Conservation (phyloP, 1,139 yeast species). For the Geotrichum fermentans region DNA sequence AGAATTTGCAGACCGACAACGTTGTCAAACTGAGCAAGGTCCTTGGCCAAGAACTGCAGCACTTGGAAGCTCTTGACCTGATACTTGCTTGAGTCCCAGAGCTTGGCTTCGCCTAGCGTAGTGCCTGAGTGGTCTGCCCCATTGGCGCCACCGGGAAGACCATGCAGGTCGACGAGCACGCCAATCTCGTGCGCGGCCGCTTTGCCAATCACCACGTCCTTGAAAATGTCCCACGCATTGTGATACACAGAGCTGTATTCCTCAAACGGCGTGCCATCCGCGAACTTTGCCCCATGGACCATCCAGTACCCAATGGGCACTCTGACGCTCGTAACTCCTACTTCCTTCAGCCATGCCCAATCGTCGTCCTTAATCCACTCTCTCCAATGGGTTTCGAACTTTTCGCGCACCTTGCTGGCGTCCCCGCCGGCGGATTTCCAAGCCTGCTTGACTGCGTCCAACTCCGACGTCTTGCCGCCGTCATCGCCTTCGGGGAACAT, state of each 20-base stretch:
- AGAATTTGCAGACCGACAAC: constrained; percentile 78
- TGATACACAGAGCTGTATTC: constrained; percentile 52
- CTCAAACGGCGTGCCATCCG: constrained; percentile 59
- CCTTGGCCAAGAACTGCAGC: constrained; percentile 58
- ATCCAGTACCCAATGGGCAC: constrained; percentile 93
- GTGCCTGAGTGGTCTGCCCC: constrained; percentile 81
- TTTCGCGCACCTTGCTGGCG: constrained; percentile 46
- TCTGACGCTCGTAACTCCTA: constrained; percentile 70
- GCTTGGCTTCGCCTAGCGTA: constrained; percentile 51
- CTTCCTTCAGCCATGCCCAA: constrained; percentile 67
- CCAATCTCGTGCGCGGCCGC: constrained; percentile 60
- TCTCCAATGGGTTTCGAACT: constrained; percentile 66
- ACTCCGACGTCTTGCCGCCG: constrained; percentile 53
- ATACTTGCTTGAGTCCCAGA: constrained; percentile 50
- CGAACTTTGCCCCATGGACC: constrained; percentile 57
- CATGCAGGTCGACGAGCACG: constrained; percentile 80
- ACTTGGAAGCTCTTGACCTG: constrained; percentile 49
- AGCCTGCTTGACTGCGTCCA: constrained; percentile 53
- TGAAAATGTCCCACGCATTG: constrained; percentile 65
- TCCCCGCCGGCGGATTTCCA: constrained; percentile 44
- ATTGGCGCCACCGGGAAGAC: constrained; percentile 90
- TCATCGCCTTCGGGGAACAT: constrained; percentile 56
- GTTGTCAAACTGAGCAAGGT: constrained; percentile 55
- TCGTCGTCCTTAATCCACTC: constrained; percentile 62
- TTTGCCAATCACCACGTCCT: constrained; percentile 46